Conservation (phyloP, 768 basidiomycete species). For the Kwoniella dendrophila region DNA sequence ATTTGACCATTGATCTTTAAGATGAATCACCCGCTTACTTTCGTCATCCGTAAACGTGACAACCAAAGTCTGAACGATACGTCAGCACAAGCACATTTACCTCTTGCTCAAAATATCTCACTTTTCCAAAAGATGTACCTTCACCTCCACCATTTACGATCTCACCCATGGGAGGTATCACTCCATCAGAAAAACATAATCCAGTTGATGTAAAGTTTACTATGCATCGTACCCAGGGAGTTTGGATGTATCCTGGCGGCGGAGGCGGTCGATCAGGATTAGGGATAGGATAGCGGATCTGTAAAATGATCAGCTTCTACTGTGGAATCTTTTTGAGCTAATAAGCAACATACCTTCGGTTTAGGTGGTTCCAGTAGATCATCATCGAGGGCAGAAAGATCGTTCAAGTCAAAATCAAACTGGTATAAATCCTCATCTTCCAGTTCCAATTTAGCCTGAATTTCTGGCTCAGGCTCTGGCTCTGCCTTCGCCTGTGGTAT, state of each 20-base stretch:
- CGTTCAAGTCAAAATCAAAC: constrained; percentile 45
- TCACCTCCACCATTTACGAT: constrained; percentile 1
- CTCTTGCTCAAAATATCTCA: not conserved
- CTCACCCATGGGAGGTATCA: constrained; percentile 9
- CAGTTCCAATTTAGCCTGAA: constrained; percentile 8
- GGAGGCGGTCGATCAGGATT: constrained; percentile 44
- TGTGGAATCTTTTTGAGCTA: not conserved
- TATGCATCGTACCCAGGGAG: constrained; percentile 45
- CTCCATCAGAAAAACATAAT: constrained; percentile 29
- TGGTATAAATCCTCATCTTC: constrained; percentile 35
- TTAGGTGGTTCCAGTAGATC: constrained; percentile 17
- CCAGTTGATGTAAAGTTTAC: constrained; percentile 34
- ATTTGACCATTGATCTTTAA: constrained; percentile 77
- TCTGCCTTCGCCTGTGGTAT: not conserved
- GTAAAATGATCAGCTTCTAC: constrained; percentile 6
- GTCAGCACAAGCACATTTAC: not conserved
- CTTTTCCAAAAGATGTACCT: constrained; percentile 30
- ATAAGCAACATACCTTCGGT: not conserved
- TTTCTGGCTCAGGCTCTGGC: not conserved
- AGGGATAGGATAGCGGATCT: constrained; percentile 38
- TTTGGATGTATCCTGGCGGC: constrained; percentile 32
- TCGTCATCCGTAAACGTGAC: constrained; percentile 59
- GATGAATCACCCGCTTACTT: constrained; percentile 61
- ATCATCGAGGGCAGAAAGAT: constrained; percentile 40
- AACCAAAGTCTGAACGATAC: constrained; percentile 60